phyloP scores from a whole-genome alignment of 2,329 filamentous ascomycete genomes.

The Fusarium pseudonygamai region DNA sequence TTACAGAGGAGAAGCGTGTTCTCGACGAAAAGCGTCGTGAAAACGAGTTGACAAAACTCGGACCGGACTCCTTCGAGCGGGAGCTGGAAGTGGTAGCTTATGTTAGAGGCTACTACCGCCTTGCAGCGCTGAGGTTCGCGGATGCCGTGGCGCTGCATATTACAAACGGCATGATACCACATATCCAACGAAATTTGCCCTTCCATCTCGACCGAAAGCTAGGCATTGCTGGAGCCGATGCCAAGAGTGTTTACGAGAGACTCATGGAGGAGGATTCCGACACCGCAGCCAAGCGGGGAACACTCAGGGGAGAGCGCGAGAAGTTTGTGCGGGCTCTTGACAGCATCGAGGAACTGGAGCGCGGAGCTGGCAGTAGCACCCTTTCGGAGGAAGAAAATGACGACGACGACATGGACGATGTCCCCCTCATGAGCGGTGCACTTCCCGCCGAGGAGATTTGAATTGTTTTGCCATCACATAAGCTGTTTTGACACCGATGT shows the following conservation, averaged over 20 bases:
- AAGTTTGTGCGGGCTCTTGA: conserved; percentile 58
- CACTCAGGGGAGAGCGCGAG: conserved; percentile 54
- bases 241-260: conserved; percentile 48
- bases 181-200: conserved; percentile 53
- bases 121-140: conserved; percentile 71
- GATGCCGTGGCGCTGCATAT: conserved; percentile 63
- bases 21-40: conserved; percentile 56
- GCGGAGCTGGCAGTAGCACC: conserved; percentile 41
- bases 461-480: background rate
- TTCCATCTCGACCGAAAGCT: conserved; percentile 56
- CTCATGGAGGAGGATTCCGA: conserved; percentile 61
- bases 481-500: background rate
- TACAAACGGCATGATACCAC: conserved; percentile 59
- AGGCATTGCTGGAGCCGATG: conserved; percentile 49
- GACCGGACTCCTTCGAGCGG: conserved; percentile 64
- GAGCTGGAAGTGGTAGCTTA: conserved; percentile 72
- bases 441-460: conserved; percentile 36
- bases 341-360: conserved; percentile 57
- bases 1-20: conserved; percentile 59
- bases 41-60: conserved; percentile 58
- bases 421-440: conserved; percentile 36
- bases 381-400: conserved; percentile 30
- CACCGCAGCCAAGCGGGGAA: conserved; percentile 53
- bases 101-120: conserved; percentile 74
- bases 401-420: conserved; percentile 15